These are phyloP conservation scores for Diplodia intermedia DNA, from an alignment of 2,329 filamentous ascomycete genomes.

Conservation along the genomic window DNA sequence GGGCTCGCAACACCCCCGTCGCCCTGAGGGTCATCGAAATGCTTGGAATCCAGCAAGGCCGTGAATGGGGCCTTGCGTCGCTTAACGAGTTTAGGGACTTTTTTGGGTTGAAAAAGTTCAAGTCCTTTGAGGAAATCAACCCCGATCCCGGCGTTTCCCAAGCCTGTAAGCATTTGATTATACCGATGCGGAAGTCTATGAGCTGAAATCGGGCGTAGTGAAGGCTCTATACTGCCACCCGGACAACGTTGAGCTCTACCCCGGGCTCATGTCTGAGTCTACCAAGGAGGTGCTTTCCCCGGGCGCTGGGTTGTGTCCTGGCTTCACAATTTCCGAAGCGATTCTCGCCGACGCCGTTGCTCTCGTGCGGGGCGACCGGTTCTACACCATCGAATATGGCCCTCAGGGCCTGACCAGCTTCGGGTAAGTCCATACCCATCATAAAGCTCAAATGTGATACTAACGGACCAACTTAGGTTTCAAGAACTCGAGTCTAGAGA, in stretches of 20 bases:
- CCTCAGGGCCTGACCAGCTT: constrained; percentile 43
- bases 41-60: constrained; percentile 74
- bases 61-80: constrained; percentile 74
- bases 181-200: neutral
- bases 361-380: constrained; percentile 38
- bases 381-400: constrained; percentile 40
- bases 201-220: constrained; percentile 32
- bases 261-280: constrained; percentile 63
- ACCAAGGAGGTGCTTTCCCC: constrained; percentile 60
- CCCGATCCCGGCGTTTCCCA: constrained; percentile 54
- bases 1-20: constrained; percentile 57
- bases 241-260: constrained; percentile 64
- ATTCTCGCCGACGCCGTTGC: constrained; percentile 58
- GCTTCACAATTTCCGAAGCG: constrained; percentile 63
- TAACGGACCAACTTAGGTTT: neutral
- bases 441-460: neutral
- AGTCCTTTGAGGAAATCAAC: constrained; percentile 81
- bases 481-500: constrained; percentile 30
- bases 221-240: constrained; percentile 60
- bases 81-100: constrained; percentile 82
- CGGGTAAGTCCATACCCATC: constrained; percentile 12
- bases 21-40: constrained; percentile 67
- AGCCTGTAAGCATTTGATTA: constrained; percentile 30
- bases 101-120: constrained; percentile 74
- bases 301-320: constrained; percentile 55